Evolutionary conservation across 2,329 filamentous ascomycete species (phyloP), one percentile per base, ranked within the genome.

Genomic region (Leptographium lundbergii): DNA sequence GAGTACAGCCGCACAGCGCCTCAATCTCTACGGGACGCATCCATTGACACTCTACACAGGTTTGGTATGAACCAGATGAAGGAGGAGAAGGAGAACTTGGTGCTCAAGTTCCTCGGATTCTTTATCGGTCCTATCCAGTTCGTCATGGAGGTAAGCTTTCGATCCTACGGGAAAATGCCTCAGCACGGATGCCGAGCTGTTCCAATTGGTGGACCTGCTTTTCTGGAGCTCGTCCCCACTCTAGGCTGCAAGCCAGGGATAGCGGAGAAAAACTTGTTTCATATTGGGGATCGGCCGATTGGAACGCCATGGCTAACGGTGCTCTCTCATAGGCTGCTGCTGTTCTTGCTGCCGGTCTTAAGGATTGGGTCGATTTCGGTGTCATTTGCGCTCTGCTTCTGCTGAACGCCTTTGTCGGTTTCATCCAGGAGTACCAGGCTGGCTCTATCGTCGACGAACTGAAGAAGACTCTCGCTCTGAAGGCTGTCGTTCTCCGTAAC

Each of bases 331-430:
- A 85, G 82, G 80, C 83, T 73, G 88, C 89, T 62, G 87, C 87
- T 66, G 78, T 91, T 68, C 81, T 95, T 61, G 89, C 90, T 70
- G 88, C 87, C 62, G 88, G 88, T 83, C 82, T 95, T 50, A 74
- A 88, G 73, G 88, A 94, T 68, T 95, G 90, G 90, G 87, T 95
- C 64, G 90, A 95, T 77, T 92, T 95, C 69, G 90, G 89, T 79
- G 89, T 95, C 69, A 95, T 95, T 66, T 90, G 87, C 72, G 64
- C 63, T 69, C 79, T 95, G 56, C 81, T 95, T 11, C 71, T 95
- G 65, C 86, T 95, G 64, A 95, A 95, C 76, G 90, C 90, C 50
- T 76, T 75, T 64, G 90, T 95, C 63, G 89, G 90, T 75, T 95
- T 95, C 74, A 77, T 91, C 61, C 90, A 95, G 72, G 90, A 95